Evolutionary conservation across 352 stramenopile genomes (phyloP).

Genomic region (Globisporangium carolinianum): DNA sequence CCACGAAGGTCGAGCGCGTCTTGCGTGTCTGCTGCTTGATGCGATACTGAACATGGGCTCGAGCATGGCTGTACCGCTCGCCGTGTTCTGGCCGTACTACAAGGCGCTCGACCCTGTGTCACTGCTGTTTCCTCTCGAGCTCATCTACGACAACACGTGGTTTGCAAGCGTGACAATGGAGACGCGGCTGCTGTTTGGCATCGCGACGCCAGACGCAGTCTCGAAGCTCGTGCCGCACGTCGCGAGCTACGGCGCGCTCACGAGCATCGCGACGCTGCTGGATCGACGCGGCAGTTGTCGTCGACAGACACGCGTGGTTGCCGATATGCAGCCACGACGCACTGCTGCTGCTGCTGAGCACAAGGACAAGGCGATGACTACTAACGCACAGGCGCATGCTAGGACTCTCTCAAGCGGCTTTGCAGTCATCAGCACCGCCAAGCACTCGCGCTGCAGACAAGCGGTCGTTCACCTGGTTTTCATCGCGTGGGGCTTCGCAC

Average conservation of each 20-base stretch:
- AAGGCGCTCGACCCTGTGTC: conserved; percentile 7
- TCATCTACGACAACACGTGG: conserved; percentile 14
- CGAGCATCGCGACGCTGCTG: too few relatives aligned
- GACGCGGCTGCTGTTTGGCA: conserved; percentile 17
- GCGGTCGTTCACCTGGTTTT: too few relatives aligned
- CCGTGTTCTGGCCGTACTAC: conserved; percentile 21
- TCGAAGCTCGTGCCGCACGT: conserved; percentile 22
- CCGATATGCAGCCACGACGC: too few relatives aligned
- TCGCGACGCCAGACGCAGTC: conserved; percentile 8
- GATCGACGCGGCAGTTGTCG: too few relatives aligned
- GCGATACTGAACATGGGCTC: conserved; percentile 13
- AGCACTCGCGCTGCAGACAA: too few relatives aligned
- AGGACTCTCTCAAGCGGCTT: too few relatives aligned
- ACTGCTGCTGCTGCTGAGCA: too few relatives aligned
- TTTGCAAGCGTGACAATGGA: conserved; percentile 19
- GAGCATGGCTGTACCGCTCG: conserved; percentile 13
- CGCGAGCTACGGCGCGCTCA: conserved; percentile 10
- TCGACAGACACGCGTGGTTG: too few relatives aligned
- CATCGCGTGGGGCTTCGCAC: too few relatives aligned
- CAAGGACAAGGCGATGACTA: too few relatives aligned
- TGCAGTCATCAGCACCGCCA: too few relatives aligned
- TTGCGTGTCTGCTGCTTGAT: conserved; percentile 14
- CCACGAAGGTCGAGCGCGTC: conserved; percentile 4
- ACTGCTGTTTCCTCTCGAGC: conserved; percentile 12
- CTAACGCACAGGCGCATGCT: too few relatives aligned